A percentile compares a stretch with the other conserved stretches of the same genome.
These are phyloP conservation scores for Penicillium antarcticum DNA, from an alignment of 495 filamentous ascomycete genomes.

Conservation along the genomic window DNA sequence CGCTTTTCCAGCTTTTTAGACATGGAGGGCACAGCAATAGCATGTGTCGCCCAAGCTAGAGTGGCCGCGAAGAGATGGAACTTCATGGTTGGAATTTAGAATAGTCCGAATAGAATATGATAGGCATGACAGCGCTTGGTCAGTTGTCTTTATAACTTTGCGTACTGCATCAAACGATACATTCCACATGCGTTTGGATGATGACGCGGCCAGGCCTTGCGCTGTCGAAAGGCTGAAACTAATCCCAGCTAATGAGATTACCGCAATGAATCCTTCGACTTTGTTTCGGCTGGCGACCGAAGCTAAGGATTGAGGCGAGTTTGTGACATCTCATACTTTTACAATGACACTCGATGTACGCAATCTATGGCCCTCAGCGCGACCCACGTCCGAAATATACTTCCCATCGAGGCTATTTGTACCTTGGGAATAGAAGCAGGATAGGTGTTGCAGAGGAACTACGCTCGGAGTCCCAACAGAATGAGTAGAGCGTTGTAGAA, in stretches of 20 bases:
- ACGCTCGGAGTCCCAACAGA: too few species aligned
- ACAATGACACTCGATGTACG: too few species aligned
- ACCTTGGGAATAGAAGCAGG: too few species aligned
- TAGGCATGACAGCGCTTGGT: background rate
- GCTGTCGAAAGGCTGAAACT: background rate
- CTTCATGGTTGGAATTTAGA: conserved; percentile 6
- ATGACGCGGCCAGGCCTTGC: background rate
- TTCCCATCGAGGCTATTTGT: too few species aligned
- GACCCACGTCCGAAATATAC: too few species aligned
- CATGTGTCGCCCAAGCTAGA: conserved; percentile 5
- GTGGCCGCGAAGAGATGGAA: background rate
- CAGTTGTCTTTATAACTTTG: too few species aligned
- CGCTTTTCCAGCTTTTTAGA: conserved; percentile 11
- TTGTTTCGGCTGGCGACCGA: background rate
- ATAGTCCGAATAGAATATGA: background rate
- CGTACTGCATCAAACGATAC: too few species aligned
- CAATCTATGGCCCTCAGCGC: too few species aligned
- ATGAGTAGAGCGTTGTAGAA: background rate
- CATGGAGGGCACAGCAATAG: background rate
- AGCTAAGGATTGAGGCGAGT: background rate
- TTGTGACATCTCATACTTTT: background rate
- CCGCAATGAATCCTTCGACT: background rate
- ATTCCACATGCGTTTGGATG: background rate
- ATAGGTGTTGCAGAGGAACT: too few species aligned
- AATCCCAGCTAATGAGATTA: background rate